These are phyloP conservation scores for Neurospora sp. DNA, from an alignment of 495 filamentous ascomycete genomes.

Conservation along the genomic window DNA sequence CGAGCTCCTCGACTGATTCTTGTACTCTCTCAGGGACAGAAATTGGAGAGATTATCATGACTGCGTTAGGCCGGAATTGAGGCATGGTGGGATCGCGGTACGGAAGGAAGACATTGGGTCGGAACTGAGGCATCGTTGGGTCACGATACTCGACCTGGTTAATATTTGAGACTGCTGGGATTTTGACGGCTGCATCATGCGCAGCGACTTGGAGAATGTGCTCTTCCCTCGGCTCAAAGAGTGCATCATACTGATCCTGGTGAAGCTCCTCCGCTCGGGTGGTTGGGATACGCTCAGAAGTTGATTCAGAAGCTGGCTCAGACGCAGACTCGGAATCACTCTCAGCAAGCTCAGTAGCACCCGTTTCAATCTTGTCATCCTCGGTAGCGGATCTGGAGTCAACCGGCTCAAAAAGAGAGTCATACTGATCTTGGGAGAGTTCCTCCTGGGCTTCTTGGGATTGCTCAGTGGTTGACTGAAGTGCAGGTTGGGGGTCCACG, in stretches of 20 bases:
- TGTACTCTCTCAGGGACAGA: neutral
- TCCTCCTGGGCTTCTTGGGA: neutral
- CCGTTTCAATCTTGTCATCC: neutral
- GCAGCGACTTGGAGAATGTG: neutral
- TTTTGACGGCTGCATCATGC: neutral
- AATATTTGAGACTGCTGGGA: neutral
- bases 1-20: neutral
- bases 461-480: neutral
- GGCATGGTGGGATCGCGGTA: neutral
- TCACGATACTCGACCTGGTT: neutral
- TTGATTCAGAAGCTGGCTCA: neutral
- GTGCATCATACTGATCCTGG: neutral
- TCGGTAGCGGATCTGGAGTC: neutral
- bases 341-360: neutral
- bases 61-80: neutral
- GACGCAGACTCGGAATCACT: neutral
- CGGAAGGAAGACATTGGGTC: neutral
- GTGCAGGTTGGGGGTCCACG: neutral
- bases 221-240: neutral
- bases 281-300: neutral
- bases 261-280: neutral
- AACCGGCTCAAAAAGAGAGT: neutral
- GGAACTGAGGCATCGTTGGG: neutral
- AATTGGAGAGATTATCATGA: neutral
- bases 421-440: neutral